Evolutionary conservation across 2,329 filamentous ascomycete species (phyloP).

Genomic region (Alternaria postmessia): DNA sequence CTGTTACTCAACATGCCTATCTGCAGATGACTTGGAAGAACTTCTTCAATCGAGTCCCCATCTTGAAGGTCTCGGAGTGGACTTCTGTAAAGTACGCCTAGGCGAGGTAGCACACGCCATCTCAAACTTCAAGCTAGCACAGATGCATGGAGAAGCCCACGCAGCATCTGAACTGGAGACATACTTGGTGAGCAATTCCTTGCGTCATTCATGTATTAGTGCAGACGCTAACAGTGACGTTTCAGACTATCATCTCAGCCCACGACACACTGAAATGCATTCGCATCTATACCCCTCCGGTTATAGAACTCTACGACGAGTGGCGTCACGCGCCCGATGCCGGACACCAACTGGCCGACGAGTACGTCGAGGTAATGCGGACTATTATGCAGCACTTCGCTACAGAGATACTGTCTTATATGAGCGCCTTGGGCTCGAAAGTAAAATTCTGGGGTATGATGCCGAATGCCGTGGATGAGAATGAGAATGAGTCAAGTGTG

Average conservation of each 20-base stretch:
- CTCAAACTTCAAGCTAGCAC: background rate
- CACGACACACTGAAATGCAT: background rate
- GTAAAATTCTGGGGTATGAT: background rate
- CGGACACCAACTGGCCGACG: background rate
- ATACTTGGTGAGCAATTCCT: background rate
- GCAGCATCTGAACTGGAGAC: background rate
- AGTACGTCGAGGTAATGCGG: background rate
- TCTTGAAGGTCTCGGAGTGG: background rate
- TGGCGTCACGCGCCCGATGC: no score
- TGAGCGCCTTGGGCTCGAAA: background rate
- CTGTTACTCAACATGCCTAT: no score
- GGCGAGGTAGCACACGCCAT: background rate
- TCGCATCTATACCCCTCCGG: background rate
- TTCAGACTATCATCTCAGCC: background rate
- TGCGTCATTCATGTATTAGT: background rate
- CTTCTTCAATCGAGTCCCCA: background rate
- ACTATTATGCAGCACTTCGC: background rate
- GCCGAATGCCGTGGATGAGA: background rate
- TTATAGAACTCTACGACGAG: background rate
- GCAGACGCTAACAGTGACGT: background rate
- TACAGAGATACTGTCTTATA: background rate
- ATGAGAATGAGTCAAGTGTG: background rate
- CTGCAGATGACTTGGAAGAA: background rate
- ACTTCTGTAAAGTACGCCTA: background rate
- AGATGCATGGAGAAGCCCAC: background rate